Evolutionary conservation across 2,329 filamentous ascomycete genomes (phyloP), one percentile per base, ranked within the genome.

Genomic region (Botrytis hyacinthi): DNA sequence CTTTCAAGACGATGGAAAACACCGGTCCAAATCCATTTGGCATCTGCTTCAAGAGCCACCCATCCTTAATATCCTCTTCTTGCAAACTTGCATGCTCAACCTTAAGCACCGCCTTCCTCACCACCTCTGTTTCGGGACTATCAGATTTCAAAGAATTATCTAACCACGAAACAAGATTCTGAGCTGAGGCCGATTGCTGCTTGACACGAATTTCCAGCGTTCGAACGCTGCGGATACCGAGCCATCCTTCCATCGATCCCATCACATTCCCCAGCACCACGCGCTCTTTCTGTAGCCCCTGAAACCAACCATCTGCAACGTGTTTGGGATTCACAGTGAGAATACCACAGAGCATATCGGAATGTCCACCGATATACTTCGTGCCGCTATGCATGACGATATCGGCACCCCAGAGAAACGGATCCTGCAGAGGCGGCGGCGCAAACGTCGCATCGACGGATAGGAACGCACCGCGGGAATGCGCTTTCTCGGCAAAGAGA

Each of bases 281-380:
- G 3, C 96, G 86, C 80, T 99, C 95, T 1, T 82, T 80, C 65
- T 86, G 84, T 79, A 75, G 83, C 35, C 83, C 84, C 44, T 81
- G 80, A n/a, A 89, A 82, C 91, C 91, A 93, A 7, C 85, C 85
- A 69, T 86, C 78, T 65, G 84, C 84, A 37, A 80, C 81, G 78
- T 83, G 83, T 54, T 82, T 82, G 26, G 87, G 87, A 69, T 87
- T 85, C 9, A 94, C 88, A 0, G 90, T 89, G 42, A 99, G 84
- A 29, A 97, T 91, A 35, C 96, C 96, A 80, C 93, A 97, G 9
- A 98, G 88, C 87, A 98, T 87, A 83, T 99, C 96, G 77, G 92
- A 95, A 84, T 99, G 96, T 0, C 96, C 96, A 32, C 96, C 96
- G 77, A 99, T 89, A 83, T 98, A 99, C 86, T 98, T 99, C 29